phyloP scores from a whole-genome alignment of 192 early-diverging fungal species.

The Coemansia sp. region DNA sequence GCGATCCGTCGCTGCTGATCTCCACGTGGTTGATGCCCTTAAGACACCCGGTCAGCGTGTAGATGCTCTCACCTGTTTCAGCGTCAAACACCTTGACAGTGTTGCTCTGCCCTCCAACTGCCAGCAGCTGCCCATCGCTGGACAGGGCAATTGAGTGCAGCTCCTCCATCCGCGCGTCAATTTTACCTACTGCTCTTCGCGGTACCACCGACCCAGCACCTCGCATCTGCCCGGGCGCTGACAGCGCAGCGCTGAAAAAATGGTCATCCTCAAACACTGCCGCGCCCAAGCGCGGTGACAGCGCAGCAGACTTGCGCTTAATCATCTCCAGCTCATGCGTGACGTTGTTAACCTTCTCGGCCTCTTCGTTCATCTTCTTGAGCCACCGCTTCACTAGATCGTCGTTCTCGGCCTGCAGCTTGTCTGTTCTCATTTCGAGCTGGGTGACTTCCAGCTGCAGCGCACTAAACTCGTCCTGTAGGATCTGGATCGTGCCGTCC shows the following conservation, averaged over 20 bases:
- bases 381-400: constrained; percentile 89
- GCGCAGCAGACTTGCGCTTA: constrained; percentile 47
- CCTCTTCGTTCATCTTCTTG: constrained; percentile 86
- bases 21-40: constrained; percentile 81
- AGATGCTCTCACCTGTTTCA: constrained; percentile 61
- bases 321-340: constrained; percentile 83
- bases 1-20: constrained; percentile 39
- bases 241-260: constrained; percentile 32
- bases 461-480: constrained; percentile 89
- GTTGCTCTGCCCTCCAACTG: constrained; percentile 79
- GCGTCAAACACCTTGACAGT: constrained; percentile 77
- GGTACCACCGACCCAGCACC: constrained; percentile 34
- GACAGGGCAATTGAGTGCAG: constrained; percentile 79
- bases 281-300: constrained; percentile 33
- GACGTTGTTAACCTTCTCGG: constrained; percentile 88
- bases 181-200: constrained; percentile 38
- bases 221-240: constrained; percentile 12
- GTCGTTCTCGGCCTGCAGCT: constrained; percentile 78
- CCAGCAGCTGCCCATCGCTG: constrained; percentile 64
- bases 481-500: constrained; percentile 87
- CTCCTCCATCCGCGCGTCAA: constrained; percentile 59
- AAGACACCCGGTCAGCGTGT: constrained; percentile 75
- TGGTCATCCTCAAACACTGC: constrained; percentile 33
- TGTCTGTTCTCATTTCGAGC: constrained; percentile 62
- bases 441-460: constrained; percentile 88